These are phyloP conservation scores for Talaromyces marneffei DNA, from an alignment of 2,329 filamentous ascomycete genomes.

Conservation along the genomic window DNA sequence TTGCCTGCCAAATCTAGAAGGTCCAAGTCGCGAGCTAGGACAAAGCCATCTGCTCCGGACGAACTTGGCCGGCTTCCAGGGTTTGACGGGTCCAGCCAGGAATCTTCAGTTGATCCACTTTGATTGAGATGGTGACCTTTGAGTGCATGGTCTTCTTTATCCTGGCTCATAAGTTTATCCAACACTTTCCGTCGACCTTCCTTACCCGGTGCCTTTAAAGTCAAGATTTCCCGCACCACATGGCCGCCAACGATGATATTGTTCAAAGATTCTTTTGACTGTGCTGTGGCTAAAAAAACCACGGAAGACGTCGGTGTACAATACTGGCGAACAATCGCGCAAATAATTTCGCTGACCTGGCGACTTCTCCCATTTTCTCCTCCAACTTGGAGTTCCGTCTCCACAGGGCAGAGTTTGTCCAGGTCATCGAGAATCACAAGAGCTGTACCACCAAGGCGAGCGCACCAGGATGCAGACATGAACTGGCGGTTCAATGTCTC, in stretches of 20 bases:
- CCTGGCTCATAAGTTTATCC: constrained; percentile 63
- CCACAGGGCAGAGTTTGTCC: constrained; percentile 84
- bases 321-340: constrained; percentile 75
- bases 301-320: constrained; percentile 74
- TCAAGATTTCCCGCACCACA: constrained; percentile 84
- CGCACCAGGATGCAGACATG: constrained; percentile 85
- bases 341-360: constrained; percentile 84
- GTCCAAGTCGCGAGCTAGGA: constrained; percentile 71
- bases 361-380: constrained; percentile 89
- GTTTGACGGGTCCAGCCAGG: constrained; percentile 72
- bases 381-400: constrained; percentile 89
- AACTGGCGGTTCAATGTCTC: constrained; percentile 80
- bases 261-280: constrained; percentile 88
- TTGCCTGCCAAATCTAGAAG: constrained; percentile 88
- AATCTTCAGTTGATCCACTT: constrained; percentile 47
- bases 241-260: constrained; percentile 86
- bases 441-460: constrained; percentile 74
- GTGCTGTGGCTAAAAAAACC: constrained; percentile 81
- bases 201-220: constrained; percentile 86
- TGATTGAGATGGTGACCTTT: constrained; percentile 33
- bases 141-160: constrained; percentile 34
- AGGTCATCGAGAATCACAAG: constrained; percentile 88
- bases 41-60: constrained; percentile 56
- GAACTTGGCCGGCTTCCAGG: constrained; percentile 46
- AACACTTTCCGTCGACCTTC: constrained; percentile 78